These are phyloP conservation scores for Claviceps citrina DNA, from an alignment of 2,329 filamentous ascomycete species.

Conservation along the genomic window DNA sequence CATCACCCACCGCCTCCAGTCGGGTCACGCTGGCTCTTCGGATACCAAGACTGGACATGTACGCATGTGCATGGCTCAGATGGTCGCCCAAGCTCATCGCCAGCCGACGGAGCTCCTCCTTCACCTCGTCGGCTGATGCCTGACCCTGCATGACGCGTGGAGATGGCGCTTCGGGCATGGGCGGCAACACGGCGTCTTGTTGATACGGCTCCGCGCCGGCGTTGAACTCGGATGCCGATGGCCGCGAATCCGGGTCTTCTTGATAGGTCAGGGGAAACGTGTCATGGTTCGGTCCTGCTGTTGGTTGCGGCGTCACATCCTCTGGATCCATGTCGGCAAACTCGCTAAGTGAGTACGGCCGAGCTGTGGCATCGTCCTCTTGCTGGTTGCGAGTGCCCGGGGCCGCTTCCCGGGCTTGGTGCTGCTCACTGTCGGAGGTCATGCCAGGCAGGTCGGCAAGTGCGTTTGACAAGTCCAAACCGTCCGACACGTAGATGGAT, in stretches of 20 bases:
- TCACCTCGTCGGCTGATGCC: conserved; percentile 34
- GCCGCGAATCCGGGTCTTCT: conserved; percentile 9
- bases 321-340: conserved; percentile 27
- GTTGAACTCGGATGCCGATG: conserved; percentile 7
- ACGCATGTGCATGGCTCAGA: conserved; percentile 28
- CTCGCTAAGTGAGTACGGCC: conserved; percentile 25
- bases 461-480: conserved; percentile 32
- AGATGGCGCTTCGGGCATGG: conserved; percentile 30
- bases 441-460: conserved; percentile 16
- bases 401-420: conserved; percentile 6
- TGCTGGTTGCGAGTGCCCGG: conserved; percentile 6
- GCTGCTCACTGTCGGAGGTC: conserved; percentile 7
- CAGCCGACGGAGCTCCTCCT: conserved; percentile 34
- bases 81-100: conserved; percentile 35
- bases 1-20: conserved; percentile 3
- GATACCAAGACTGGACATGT: conserved; percentile 26
- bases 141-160: conserved; percentile 38
- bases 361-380: conserved; percentile 5
- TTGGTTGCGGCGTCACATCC: conserved; percentile 18
- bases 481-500: conserved; percentile 46
- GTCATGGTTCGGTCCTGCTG: conserved; percentile 11
- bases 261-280: conserved; percentile 3
- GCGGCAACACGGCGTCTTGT: conserved; percentile 17
- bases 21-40: conserved; percentile 19
- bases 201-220: conserved; percentile 5